A percentile compares a stretch with the other conserved stretches of the same genome.
These are phyloP conservation scores for Phoma herbarum DNA, from an alignment of 2,329 filamentous ascomycete species.

Conservation along the genomic window DNA sequence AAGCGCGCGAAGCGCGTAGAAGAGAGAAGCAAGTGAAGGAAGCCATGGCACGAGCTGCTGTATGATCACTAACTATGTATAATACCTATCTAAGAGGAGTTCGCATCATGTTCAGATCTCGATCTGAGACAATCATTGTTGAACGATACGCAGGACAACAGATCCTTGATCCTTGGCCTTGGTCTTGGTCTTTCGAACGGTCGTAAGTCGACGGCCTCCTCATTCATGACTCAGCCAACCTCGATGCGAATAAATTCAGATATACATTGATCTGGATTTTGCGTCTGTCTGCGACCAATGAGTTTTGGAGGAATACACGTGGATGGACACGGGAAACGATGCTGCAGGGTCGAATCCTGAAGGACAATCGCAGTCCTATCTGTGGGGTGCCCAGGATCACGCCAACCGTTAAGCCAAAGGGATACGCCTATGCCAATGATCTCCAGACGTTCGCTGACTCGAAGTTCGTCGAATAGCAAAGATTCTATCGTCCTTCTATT, in stretches of 20 bases:
- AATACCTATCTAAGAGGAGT: conserved; percentile 19
- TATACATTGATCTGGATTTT: background rate
- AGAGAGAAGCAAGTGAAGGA: conserved; percentile 64
- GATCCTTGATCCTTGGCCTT: too few relatives aligned
- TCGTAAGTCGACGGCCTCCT: background rate
- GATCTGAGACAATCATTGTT: background rate
- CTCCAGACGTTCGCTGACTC: background rate
- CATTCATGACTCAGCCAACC: background rate
- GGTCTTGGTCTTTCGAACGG: background rate
- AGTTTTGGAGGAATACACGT: background rate
- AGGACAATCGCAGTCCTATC: conserved; percentile 5
- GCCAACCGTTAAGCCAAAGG: background rate
- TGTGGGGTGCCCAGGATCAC: background rate
- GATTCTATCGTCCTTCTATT: background rate
- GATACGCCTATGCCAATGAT: background rate
- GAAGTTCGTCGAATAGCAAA: background rate
- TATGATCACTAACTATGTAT: conserved; percentile 28
- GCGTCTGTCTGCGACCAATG: background rate
- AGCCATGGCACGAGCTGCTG: conserved; percentile 29
- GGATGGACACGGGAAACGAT: background rate
- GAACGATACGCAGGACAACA: background rate
- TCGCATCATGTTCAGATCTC: background rate
- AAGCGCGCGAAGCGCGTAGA: conserved; percentile 73
- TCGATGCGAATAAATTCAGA: background rate
- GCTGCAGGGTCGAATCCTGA: background rate